phyloP scores from a whole-genome alignment of 129 eudicot genomes.

The Saposhnikovia divaricata region DNA sequence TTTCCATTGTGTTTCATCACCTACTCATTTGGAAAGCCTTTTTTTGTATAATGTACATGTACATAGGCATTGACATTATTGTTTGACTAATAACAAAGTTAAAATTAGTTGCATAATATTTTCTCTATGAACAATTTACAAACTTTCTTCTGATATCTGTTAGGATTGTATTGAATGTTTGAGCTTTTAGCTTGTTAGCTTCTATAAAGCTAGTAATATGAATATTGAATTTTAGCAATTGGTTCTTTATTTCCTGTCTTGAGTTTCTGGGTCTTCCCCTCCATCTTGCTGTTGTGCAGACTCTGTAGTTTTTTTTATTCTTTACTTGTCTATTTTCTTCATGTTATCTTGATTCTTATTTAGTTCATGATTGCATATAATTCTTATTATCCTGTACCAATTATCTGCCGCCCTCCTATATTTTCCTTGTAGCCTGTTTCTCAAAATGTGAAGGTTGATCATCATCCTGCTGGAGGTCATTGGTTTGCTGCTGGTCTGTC shows the following conservation, averaged over 20 bases:
- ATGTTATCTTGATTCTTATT: neutral
- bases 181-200: neutral
- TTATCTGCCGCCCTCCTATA: neutral
- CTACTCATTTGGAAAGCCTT: neutral
- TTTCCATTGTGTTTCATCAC: neutral
- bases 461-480: slow-evolving; percentile 98
- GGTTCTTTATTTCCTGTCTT: neutral
- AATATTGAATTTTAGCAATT: neutral
- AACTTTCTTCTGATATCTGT: neutral
- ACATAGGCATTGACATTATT: neutral
- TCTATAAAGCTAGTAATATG: neutral
- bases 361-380: neutral
- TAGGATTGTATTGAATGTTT: neutral
- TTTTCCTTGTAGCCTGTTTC: slow-evolving; percentile 60
- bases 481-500: slow-evolving; percentile 99
- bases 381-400: neutral
- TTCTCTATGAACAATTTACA: neutral
- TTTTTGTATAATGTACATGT: neutral
- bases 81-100: neutral
- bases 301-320: neutral
- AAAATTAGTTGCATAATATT: neutral
- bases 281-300: neutral
- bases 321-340: neutral
- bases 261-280: neutral
- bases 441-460: slow-evolving; percentile 78